Percentiles rank a stretch among this genome's conserved stretches.
Evolutionary conservation across 495 filamentous ascomycete genomes (phyloP).

Genomic region (Collariella sp.): DNA sequence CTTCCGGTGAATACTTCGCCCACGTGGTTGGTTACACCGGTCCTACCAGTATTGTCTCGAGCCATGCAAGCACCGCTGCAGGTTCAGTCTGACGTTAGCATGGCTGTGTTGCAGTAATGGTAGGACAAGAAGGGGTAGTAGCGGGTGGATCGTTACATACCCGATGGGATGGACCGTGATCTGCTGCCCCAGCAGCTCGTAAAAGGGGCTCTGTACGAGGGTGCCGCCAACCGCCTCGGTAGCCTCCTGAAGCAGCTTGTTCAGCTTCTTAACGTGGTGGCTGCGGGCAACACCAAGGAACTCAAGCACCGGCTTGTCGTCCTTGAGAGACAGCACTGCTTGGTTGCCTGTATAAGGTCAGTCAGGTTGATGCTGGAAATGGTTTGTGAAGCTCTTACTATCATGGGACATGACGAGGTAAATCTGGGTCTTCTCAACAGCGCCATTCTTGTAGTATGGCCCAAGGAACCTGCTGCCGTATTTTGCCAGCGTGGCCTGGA

Average conservation of each 20-base stretch:
- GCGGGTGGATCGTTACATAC: slow-evolving; percentile 19
- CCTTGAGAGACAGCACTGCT: slow-evolving; percentile 48
- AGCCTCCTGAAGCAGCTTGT: slow-evolving; percentile 42
- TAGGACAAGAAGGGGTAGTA: neutral
- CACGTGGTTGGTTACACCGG: slow-evolving; percentile 55
- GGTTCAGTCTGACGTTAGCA: slow-evolving; percentile 6
- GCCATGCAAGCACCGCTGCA: slow-evolving; percentile 53
- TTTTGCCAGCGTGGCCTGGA: slow-evolving; percentile 40
- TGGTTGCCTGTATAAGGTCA: slow-evolving; percentile 42
- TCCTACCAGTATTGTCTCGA: slow-evolving; percentile 45
- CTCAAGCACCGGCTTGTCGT: slow-evolving; percentile 51
- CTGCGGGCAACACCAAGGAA: slow-evolving; percentile 50
- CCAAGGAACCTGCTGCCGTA: slow-evolving; percentile 47
- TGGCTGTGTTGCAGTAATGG: slow-evolving; percentile 8
- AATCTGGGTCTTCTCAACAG: slow-evolving; percentile 50
- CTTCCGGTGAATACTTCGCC: slow-evolving; percentile 52
- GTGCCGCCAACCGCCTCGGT: slow-evolving; percentile 51
- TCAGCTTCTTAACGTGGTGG: slow-evolving; percentile 46
- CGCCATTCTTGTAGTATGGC: slow-evolving; percentile 47
- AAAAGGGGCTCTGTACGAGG: slow-evolving; percentile 49
- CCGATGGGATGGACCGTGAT: slow-evolving; percentile 63
- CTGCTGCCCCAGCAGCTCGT: slow-evolving; percentile 44
- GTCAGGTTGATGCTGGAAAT: neutral
- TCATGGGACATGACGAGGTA: slow-evolving; percentile 70
- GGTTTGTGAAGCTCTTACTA: slow-evolving; percentile 30